phyloP scores from a whole-genome alignment of 768 basidiomycete genomes.

The Rhodotorula graminis region DNA sequence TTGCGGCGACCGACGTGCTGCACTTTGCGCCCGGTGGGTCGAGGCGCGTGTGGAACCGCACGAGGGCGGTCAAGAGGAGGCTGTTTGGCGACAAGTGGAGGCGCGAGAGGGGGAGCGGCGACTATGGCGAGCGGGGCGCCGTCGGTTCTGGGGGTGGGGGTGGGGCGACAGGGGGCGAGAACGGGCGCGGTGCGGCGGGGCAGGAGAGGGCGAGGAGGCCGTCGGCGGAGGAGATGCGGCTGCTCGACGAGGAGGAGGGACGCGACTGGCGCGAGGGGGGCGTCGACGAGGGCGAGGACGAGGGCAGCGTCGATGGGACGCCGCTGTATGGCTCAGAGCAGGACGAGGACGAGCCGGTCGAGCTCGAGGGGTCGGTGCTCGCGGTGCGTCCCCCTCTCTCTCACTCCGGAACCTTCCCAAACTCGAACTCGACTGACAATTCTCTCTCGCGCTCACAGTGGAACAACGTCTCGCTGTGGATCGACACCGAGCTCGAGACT shows the following conservation, averaged over 20 bases:
- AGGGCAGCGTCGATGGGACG: neutral
- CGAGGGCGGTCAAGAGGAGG: conserved; percentile 10
- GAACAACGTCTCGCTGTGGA: conserved; percentile 31
- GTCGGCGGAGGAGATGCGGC: conserved; percentile 8
- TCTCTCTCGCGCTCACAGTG: neutral
- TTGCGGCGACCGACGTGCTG: conserved; percentile 31
- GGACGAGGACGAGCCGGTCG: neutral
- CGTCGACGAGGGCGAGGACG: conserved; percentile 34
- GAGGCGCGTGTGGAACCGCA: conserved; percentile 27
- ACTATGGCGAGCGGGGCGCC: neutral
- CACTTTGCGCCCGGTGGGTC: conserved; percentile 20
- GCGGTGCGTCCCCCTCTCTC: conserved; percentile 10
- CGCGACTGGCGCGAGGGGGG: conserved; percentile 13
- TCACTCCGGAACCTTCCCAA: too few relatives aligned
- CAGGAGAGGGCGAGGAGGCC: neutral
- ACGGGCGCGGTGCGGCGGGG: neutral
- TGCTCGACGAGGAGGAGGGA: conserved; percentile 13
- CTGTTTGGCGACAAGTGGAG: conserved; percentile 17
- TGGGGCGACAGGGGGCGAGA: neutral
- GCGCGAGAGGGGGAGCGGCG: neutral
- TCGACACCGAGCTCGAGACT: conserved; percentile 34
- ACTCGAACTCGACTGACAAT: neutral
- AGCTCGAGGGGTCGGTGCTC: conserved; percentile 18
- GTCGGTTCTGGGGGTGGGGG: too few relatives aligned
- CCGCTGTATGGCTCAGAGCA: neutral